Base-by-base conservation (phyloP, 1,284 basidiomycete species). In the Pseudozyma tsukubaensis region DNA sequence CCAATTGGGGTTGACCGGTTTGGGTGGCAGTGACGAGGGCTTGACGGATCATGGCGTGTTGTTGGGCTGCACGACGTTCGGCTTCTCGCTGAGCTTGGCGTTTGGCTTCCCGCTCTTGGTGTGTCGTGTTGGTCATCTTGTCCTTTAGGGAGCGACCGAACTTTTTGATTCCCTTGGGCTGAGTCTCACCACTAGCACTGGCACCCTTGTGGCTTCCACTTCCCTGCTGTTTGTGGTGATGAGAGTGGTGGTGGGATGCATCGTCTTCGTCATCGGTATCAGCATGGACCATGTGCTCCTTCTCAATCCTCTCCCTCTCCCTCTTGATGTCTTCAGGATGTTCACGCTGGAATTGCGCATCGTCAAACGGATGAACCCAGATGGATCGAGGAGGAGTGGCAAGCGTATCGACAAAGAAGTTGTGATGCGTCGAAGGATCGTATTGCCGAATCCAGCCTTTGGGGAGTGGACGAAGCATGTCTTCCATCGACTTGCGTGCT, bases 341-440 rank as follows among this genome's bases (percentile, higher is more conserved):
- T 39, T 70, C 59, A 10, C 60, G 52, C 42, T 71, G 72, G 29
- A 50, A 75, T 47, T 70, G 63, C 8, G 44, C 53, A 32, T 76
- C 84, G 55, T 84, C 83, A 32, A 60, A 66, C 1, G 84, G 84
- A 51, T 85, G 84, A 1, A 69, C 54, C 84, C 84, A 85, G 66
- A 84, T 85, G 16, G 78, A 81, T 7, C 84, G 69, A 14, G 84
- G 81, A 3, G 84, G 84, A 7, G 56, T 72, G 1, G 80, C 77
- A 9, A 54, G 74, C 3, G 84, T 84, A 45, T 83, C 80, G 42
- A 83, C 81, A 54, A 77, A 83, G 45, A 83, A 83, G 50, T 76
- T 72, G 66, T 78, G 77, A 13, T 74, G 67, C 14, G 63, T 58
- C 7, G 62, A 50, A 12, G 72, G 67, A 49, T 83, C 80, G 64